Percentiles rank a stretch among this genome's conserved stretches.
phyloP scores from a whole-genome alignment of 2,329 filamentous ascomycete species.

The Knufia petricola region DNA sequence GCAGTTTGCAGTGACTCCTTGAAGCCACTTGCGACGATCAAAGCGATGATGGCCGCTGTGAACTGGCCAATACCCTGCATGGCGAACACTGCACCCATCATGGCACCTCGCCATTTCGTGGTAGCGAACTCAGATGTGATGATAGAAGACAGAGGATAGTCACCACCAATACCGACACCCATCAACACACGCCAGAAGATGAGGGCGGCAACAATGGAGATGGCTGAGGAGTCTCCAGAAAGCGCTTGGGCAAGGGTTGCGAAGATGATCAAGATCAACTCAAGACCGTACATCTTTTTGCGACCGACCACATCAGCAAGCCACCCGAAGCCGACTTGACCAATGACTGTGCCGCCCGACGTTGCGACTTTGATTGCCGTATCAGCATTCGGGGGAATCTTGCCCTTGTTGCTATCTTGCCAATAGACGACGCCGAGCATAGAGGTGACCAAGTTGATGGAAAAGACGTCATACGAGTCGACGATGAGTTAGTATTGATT shows the following conservation, averaged over 20 bases:
- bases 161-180: constrained; percentile 70
- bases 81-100: constrained; percentile 79
- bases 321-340: constrained; percentile 70
- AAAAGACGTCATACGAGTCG: constrained; percentile 76
- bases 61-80: constrained; percentile 83
- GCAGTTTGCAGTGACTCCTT: constrained; percentile 51
- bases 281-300: constrained; percentile 76
- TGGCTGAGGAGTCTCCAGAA: constrained; percentile 51
- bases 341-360: constrained; percentile 72
- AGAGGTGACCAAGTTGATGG: constrained; percentile 60
- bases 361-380: constrained; percentile 80
- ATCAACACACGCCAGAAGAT: constrained; percentile 77
- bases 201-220: constrained; percentile 46
- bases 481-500: too few species aligned
- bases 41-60: constrained; percentile 61
- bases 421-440: constrained; percentile 76
- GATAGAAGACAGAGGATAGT: constrained; percentile 72
- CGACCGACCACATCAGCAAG: constrained; percentile 69
- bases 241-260: constrained; percentile 65
- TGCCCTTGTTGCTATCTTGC: constrained; percentile 42
- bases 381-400: constrained; percentile 58
- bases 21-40: constrained; percentile 66
- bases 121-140: constrained; percentile 61
- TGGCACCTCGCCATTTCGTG: constrained; percentile 74
- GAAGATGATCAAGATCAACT: constrained; percentile 71